Evolutionary conservation across 2,329 filamentous ascomycete genomes (phyloP).

Genomic region (Pseudofabraea citricarpa): DNA sequence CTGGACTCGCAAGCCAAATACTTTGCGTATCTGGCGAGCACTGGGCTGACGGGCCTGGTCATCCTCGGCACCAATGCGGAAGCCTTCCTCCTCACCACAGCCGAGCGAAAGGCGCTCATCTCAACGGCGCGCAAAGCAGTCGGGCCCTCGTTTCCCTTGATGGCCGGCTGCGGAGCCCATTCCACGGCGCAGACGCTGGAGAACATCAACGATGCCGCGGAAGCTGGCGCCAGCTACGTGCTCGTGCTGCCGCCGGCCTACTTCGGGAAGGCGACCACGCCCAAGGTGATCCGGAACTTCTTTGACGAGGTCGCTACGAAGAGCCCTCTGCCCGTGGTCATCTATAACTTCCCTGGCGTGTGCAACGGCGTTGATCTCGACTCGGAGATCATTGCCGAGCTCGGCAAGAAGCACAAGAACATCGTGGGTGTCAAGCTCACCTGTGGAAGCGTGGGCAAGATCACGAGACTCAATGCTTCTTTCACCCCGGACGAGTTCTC

Average conservation of each 20-base stretch:
- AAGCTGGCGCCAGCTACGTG: slow-evolving; percentile 43
- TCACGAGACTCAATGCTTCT: slow-evolving; percentile 41
- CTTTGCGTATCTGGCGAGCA: slow-evolving; percentile 39
- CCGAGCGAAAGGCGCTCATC: slow-evolving; percentile 40
- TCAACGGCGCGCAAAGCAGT: slow-evolving; percentile 38
- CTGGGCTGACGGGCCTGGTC: slow-evolving; percentile 40
- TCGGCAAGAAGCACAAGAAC: slow-evolving; percentile 41
- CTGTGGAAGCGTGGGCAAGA: slow-evolving; percentile 49
- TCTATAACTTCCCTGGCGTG: slow-evolving; percentile 51
- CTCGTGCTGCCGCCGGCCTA: slow-evolving; percentile 45
- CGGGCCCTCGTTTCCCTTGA: slow-evolving; percentile 40
- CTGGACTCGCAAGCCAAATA: slow-evolving; percentile 38
- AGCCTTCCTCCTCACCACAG: slow-evolving; percentile 42
- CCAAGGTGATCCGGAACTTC: slow-evolving; percentile 40
- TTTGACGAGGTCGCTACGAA: slow-evolving; percentile 38
- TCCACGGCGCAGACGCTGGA: slow-evolving; percentile 45
- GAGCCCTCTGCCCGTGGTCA: slow-evolving; percentile 39
- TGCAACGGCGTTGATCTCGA: slow-evolving; percentile 51
- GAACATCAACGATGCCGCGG: slow-evolving; percentile 38
- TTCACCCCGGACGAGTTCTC: slow-evolving; percentile 44
- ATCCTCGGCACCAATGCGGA: slow-evolving; percentile 46
- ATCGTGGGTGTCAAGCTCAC: slow-evolving; percentile 53
- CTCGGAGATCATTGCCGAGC: slow-evolving; percentile 42
- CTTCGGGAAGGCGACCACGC: slow-evolving; percentile 45
- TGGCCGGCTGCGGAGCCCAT: slow-evolving; percentile 45